Evolutionary conservation across 2,329 filamentous ascomycete genomes (phyloP), one percentile per base, ranked within the genome.

Genomic region (Colletotrichum acutatum): DNA sequence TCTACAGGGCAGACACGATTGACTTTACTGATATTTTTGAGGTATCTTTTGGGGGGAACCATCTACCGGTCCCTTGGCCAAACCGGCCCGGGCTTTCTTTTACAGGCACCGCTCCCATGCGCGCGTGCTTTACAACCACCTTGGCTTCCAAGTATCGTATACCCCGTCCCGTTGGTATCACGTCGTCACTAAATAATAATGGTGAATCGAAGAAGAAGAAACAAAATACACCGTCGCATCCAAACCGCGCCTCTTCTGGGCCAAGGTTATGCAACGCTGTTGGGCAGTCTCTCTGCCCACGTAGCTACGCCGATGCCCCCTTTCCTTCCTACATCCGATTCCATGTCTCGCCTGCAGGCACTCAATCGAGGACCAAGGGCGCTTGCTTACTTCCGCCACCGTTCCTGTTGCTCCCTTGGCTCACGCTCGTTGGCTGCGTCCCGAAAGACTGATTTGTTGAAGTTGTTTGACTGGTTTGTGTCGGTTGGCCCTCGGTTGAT

Each of bases 391-490:
- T 74, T 22, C 73, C 73, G 16, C 58, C 56, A 32, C 59, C 52
- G 37, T 32, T 61, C 53, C 66, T 74, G 49, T 66, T 74, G 66
- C 61, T 73, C 24, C 66, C 67, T 24, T 72, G 68, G 30, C 60
- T 68, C 54, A 63, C 26, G 62, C 59, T 71, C 22, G 64, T 71
- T 24, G 71, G 68, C 56, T 75, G 76, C 49, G 71, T 68, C 32
- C 68, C 60, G n/a, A 71, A 75, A 14, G 72, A 74, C 49, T 75
- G 69, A 52, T 37, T 73, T 16, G 53, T 24, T 12, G 71, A 68
- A 16, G 75, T 72, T 16, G 54, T 68, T 61, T 75, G 76, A 28
- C 71, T 74, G 9, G 52, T 42, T 34, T 74, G 74, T 12, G 74
- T 73, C n/a, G 66, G 62, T 8, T 60, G 30, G 12, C 60, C 73